Evolutionary conservation across 164 flowering plant genomes (phyloP).

Genomic region (Annona squamosa): DNA sequence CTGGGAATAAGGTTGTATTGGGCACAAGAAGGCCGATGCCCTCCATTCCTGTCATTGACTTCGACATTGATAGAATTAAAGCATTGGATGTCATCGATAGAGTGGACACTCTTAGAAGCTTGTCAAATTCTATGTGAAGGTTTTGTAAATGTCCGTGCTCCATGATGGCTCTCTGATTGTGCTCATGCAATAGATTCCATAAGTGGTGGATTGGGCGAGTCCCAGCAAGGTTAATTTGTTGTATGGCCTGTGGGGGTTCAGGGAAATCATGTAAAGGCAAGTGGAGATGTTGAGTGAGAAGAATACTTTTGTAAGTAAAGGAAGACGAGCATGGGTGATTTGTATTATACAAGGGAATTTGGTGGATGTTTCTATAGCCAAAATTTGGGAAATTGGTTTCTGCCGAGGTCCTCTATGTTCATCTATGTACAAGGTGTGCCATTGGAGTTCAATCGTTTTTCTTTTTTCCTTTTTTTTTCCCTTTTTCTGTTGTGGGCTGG

Average conservation of each 20-base stretch:
- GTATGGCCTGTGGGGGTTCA: background rate
- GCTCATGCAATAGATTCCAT: background rate
- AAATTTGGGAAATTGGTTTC: slow-evolving; percentile 1
- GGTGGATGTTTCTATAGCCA: background rate
- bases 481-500: no score
- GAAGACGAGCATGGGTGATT: background rate
- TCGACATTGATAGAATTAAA: slow-evolving; percentile 67
- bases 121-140: background rate
- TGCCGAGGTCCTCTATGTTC: background rate
- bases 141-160: background rate
- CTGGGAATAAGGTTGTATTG: slow-evolving; percentile 34
- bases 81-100: slow-evolving; percentile 89
- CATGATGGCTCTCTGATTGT: background rate
- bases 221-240: background rate
- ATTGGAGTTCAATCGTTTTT: no score
- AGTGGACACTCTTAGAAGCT: slow-evolving; percentile 55
- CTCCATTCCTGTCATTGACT: slow-evolving; percentile 60
- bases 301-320: background rate
- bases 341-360: slow-evolving; percentile 1
- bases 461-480: no score
- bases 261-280: background rate
- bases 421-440: background rate
- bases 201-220: background rate
- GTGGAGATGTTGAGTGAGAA: background rate
- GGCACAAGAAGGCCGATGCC: slow-evolving; percentile 40